Conservation (phyloP, 2,329 filamentous ascomycete genomes). For the Apiospora hydei region DNA sequence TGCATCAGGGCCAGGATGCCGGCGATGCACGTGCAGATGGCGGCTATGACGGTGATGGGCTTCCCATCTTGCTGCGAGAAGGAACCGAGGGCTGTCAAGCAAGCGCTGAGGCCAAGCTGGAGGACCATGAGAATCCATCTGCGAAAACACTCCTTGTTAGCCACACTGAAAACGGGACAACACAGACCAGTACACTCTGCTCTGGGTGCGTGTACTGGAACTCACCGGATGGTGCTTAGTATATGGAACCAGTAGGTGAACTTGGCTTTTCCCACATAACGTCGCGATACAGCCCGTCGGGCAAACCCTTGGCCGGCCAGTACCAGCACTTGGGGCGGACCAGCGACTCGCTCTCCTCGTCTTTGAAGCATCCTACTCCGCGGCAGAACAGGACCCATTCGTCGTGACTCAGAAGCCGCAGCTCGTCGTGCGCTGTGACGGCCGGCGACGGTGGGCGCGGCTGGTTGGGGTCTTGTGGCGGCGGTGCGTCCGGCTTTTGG, state of each 20-base stretch:
- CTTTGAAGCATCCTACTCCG: conserved; percentile 55
- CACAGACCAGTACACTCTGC: not conserved
- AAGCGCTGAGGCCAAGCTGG: conserved; percentile 57
- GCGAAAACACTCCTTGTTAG: conserved; percentile 28
- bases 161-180: not conserved
- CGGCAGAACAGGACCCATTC: conserved; percentile 57
- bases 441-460: conserved; percentile 21
- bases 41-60: conserved; percentile 57
- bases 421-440: conserved; percentile 25
- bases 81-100: conserved; percentile 58
- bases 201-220: not conserved
- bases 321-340: conserved; percentile 50
- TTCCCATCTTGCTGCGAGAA: conserved; percentile 46
- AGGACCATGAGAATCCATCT: conserved; percentile 56
- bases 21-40: conserved; percentile 57
- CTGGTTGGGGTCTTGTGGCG: not conserved
- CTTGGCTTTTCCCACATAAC: conserved; percentile 52
- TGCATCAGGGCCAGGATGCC: conserved; percentile 60
- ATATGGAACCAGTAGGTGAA: conserved; percentile 54
- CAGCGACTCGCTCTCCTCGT: conserved; percentile 51
- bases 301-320: conserved; percentile 57
- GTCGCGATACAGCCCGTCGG: conserved; percentile 57
- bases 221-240: conserved; percentile 41
- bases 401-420: conserved; percentile 49
- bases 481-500: not conserved